These are phyloP conservation scores for Monilinia polystroma DNA, from an alignment of 2,329 filamentous ascomycete species.

Conservation along the genomic window DNA sequence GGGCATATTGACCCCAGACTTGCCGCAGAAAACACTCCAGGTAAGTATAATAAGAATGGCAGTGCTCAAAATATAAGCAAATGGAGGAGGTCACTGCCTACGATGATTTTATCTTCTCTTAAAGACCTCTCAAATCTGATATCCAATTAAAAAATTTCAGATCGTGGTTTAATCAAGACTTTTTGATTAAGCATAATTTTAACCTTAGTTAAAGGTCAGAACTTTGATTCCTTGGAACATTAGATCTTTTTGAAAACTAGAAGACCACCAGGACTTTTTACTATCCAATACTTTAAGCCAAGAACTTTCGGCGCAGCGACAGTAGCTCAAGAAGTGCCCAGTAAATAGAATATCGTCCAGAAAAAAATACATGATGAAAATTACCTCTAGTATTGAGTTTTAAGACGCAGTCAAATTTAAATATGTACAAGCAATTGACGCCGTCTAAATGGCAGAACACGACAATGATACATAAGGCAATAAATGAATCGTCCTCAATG, in stretches of 20 bases:
- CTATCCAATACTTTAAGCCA: not conserved
- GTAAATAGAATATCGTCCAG: too few species aligned
- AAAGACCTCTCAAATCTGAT: too few species aligned
- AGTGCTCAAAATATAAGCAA: too few species aligned
- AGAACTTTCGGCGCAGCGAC: not conserved
- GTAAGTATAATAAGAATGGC: too few species aligned
- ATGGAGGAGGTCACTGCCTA: too few species aligned
- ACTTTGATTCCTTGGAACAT: not conserved
- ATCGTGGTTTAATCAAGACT: not conserved
- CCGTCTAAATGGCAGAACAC: conserved; percentile 1
- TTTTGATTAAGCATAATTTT: not conserved
- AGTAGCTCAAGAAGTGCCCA: not conserved
- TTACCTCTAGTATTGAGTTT: not conserved
- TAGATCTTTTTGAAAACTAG: not conserved
- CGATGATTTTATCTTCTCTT: too few species aligned
- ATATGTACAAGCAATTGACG: conserved; percentile 4
- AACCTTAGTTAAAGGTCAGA: not conserved
- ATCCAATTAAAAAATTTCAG: not conserved
- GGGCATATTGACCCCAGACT: too few species aligned
- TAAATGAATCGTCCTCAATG: conserved; percentile 7
- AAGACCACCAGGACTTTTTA: too few species aligned
- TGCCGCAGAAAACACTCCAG: too few species aligned
- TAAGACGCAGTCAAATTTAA: not conserved
- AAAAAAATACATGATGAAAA: not conserved
- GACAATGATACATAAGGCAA: conserved; percentile 3